phyloP scores from a whole-genome alignment of 495 filamentous ascomycete species.

The Xylaria curta region DNA sequence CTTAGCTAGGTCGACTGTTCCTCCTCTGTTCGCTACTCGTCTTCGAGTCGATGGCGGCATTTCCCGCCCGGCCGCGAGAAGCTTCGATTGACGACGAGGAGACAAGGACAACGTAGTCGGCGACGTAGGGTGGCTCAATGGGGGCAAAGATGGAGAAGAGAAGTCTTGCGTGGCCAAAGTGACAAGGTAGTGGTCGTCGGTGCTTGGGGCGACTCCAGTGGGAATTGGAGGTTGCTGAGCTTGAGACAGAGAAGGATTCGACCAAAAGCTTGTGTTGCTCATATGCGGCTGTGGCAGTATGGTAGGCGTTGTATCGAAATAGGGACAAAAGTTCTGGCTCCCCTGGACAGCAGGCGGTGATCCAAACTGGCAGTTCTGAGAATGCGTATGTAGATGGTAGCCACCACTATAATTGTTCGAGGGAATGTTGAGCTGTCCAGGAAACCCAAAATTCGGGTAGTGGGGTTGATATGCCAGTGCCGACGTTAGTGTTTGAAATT shows the following conservation, averaged over 20 bases:
- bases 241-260: background rate
- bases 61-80: conserved; percentile 29
- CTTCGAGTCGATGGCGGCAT: conserved; percentile 27
- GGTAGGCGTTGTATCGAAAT: background rate
- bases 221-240: background rate
- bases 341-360: background rate
- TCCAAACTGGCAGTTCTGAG: background rate
- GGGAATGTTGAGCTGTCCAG: background rate
- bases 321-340: background rate
- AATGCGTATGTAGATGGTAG: background rate
- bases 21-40: conserved; percentile 26
- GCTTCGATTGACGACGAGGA: conserved; percentile 25
- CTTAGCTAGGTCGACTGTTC: conserved; percentile 34
- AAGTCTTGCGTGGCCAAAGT: conserved; percentile 41
- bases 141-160: conserved; percentile 47
- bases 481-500: background rate
- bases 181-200: conserved; percentile 41
- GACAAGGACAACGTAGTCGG: conserved; percentile 30
- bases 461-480: conserved; percentile 2
- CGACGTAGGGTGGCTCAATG: conserved; percentile 32
- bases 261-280: conserved; percentile 11
- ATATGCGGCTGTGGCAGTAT: conserved; percentile 7
- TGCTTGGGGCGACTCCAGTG: conserved; percentile 12
- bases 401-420: background rate
- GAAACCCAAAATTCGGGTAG: background rate